Base-by-base conservation (phyloP, 371 early-diverging fungal species). In the Mortierella sp. region DNA sequence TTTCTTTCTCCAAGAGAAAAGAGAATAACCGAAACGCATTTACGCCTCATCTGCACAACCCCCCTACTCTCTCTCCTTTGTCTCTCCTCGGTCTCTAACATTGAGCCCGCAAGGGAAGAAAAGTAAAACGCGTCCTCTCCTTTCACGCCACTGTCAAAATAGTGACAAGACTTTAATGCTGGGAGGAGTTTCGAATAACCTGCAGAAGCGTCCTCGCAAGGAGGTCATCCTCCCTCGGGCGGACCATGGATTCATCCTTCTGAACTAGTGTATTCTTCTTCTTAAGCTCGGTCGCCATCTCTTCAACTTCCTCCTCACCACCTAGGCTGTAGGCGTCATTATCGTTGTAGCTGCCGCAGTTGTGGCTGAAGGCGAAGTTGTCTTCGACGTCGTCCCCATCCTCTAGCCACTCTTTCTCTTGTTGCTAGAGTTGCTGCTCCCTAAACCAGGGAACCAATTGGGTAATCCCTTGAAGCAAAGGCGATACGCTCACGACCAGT, bases 31-130 rank as follows among this genome's bases (percentile, higher is more conserved):
- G 59, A 59, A 59, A 59, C 59, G 31, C 31, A 59, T 24, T 59
- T 59, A 59, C 59, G 31, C 59, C 59, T 59, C 59, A 13, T 59
- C 31, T 59, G 59, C 59, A 40, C 43, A 59, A 31, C 16, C 59
- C 59, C 59, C 59, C 59, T 59, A 59, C 59, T 59, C 59, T 59
- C 14, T 57, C 59, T 57, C 59, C 10, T 13, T 28, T 31, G 28
- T 31, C 59, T 57, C 59, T 57, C 59, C 10, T 13, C 13, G 14
- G 28, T 31, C 59, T 59, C 57, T 28, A 34, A 37, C 37, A 37
- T 64, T 64, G 64, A 64, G 64, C 64, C 64, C 64, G 21, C 24
- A 14, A 64, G 34, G 37, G 34, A 57, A 54, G 9, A 54, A 9
- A 54, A 9, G 24, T 8, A 54, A 37, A 64, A 64, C 64, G 64